Evolutionary conservation across 805 yeast genomes (phyloP), one percentile per base, ranked within the genome.

Genomic region (Saccharomycopsis schoenii): DNA sequence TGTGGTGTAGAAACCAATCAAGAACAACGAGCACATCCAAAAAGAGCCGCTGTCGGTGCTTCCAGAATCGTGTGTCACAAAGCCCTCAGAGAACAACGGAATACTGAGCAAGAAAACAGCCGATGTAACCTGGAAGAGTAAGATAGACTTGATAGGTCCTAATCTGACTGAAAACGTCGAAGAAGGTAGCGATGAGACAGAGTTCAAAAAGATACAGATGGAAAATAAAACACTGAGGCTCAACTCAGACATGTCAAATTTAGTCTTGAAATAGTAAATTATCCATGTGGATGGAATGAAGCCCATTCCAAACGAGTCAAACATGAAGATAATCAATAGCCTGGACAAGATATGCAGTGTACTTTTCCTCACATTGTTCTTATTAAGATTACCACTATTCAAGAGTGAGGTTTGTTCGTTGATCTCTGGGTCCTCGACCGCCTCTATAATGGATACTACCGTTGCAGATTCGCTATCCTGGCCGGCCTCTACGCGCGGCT

Each of bases 221-320:
- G 88, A 88, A 70, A 89, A 89, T 36, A 90, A 73, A 0, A 79
- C 65, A 4, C 97, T 97, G 55, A 90, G 72, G 0, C 77, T 71
- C 0, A 84, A 73, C 2, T 91, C 83, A 1, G 83, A 71, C 36
- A 83, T 72, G 1, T 70, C 65, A 66, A 85, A 90, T 14, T 75
- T 71, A 41, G 77, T 79, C 60, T 83, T 81, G 75, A 89, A 85
- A 72, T 88, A 91, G 70, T 86, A 91, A 47, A 90, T 89, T 52
- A 87, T 78, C 97, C 97, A 92, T 1, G 96, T 86, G 55, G 84
- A 77, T 1, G 96, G 85, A 90, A 90, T 87, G 71, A 91, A 87
- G 1, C 97, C 97, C 65, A 83, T 84, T 0, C 96, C 97, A 57
- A 91, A 78, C 1, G 97, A 89, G 71, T 91, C 97, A 37, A 89